These are phyloP conservation scores for Lathyrus aphaca DNA, from an alignment of 306 rosid species.

Conservation along the genomic window DNA sequence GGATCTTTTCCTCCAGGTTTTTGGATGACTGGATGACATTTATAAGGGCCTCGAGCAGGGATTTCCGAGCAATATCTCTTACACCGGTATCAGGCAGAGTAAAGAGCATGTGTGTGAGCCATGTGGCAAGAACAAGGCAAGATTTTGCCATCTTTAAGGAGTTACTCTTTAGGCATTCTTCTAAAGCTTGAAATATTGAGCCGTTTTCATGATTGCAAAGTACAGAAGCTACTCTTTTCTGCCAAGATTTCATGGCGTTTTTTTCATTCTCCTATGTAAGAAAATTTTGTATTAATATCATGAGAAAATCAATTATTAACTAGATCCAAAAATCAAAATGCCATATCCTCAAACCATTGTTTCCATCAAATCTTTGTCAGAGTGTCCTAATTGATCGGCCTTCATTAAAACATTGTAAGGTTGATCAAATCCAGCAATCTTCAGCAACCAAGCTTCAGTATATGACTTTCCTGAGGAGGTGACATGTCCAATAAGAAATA, in stretches of 20 bases:
- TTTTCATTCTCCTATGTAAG: conserved; percentile 76
- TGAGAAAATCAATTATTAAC: conserved; percentile 29
- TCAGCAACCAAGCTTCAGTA: conserved; percentile 83
- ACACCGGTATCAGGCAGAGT: conserved; percentile 84
- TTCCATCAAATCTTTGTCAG: conserved; percentile 55
- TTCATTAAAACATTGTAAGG: conserved; percentile 74
- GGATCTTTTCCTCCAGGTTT: conserved; percentile 75
- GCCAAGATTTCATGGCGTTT: conserved; percentile 71
- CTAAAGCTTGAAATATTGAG: conserved; percentile 80
- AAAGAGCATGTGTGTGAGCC: conserved; percentile 89
- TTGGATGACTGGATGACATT: conserved; percentile 76
- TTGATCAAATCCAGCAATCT: conserved; percentile 83
- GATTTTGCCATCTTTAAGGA: conserved; percentile 72
- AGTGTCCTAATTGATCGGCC: conserved; percentile 54
- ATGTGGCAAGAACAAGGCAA: conserved; percentile 79
- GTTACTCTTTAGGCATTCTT: conserved; percentile 76
- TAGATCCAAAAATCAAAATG: conserved; percentile 36
- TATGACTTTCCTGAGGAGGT: conserved; percentile 74
- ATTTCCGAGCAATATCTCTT: conserved; percentile 63
- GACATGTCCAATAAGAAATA: conserved; percentile 71
- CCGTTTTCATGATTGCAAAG: conserved; percentile 90
- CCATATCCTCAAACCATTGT: conserved; percentile 56
- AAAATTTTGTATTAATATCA: conserved; percentile 32
- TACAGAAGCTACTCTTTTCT: conserved; percentile 74
- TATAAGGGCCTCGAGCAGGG: conserved; percentile 73